A percentile compares a stretch with the other conserved stretches of the same genome.
These are phyloP conservation scores for Arctium minus DNA, from an alignment of 129 eudicot genomes.

Conservation along the genomic window DNA sequence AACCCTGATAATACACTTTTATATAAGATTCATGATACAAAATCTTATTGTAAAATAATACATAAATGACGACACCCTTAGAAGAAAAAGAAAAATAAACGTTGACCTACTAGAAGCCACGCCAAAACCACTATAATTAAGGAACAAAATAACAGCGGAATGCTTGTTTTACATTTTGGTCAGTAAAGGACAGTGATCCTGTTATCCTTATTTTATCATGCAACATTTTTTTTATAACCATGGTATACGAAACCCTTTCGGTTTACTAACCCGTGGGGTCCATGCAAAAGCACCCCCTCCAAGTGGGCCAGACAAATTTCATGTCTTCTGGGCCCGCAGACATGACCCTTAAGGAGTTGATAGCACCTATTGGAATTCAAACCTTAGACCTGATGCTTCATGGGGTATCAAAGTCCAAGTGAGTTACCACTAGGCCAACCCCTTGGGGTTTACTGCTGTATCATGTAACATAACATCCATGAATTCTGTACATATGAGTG, in stretches of 20 bases:
- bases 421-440: not conserved
- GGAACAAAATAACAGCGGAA: not conserved
- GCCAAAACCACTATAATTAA: not conserved
- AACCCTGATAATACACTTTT: not conserved
- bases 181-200: not conserved
- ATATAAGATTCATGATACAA: not conserved
- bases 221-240: not conserved
- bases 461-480: conserved; percentile 27
- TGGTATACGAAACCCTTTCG: not conserved
- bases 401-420: not conserved
- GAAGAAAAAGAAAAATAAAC: not conserved
- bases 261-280: not conserved
- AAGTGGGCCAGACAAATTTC: not conserved
- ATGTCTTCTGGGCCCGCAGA: not conserved
- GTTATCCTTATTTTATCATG: not conserved
- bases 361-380: not conserved
- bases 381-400: conserved; percentile 6
- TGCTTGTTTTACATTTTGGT: not conserved
- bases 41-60: not conserved
- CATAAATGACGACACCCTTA: not conserved
- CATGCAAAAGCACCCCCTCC: not conserved
- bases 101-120: not conserved
- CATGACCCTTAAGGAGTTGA: not conserved
- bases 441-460: not conserved
- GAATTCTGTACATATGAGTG: conserved; percentile 14